phyloP scores from a whole-genome alignment of 805 yeast genomes.

The Candida broadrunensis region DNA sequence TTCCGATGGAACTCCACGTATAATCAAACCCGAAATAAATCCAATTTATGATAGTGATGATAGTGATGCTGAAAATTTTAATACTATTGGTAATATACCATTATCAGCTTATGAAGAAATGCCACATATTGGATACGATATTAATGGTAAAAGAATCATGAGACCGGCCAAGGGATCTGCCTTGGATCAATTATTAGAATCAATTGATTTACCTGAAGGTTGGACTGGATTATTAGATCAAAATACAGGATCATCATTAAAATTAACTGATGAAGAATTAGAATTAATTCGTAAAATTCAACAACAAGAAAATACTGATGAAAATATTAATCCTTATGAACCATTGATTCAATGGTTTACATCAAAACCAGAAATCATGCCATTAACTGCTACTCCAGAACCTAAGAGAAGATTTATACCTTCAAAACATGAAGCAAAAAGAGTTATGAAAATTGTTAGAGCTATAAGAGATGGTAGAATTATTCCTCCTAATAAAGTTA shows the following conservation, averaged over 20 bases:
- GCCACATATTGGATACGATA: constrained; percentile 96
- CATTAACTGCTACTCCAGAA: constrained; percentile 90
- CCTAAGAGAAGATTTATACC: constrained; percentile 97
- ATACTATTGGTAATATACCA: constrained; percentile 94
- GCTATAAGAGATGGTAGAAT: constrained; percentile 97
- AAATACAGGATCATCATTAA: constrained; percentile 80
- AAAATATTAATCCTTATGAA: constrained; percentile 79
- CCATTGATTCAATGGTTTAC: constrained; percentile 97
- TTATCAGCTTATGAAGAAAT: constrained; percentile 90
- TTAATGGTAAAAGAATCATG: constrained; percentile 97
- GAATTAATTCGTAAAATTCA: constrained; percentile 86
- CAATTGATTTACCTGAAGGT: constrained; percentile 94
- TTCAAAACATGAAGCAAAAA: constrained; percentile 93
- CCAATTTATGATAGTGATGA: constrained; percentile 97
- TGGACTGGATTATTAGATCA: constrained; percentile 97
- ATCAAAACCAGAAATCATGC: constrained; percentile 79
- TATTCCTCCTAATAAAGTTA: constrained; percentile 64
- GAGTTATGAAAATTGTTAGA: constrained; percentile 92
- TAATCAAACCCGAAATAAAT: constrained; percentile 82
- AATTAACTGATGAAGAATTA: constrained; percentile 81
- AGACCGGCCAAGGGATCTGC: constrained; percentile 98
- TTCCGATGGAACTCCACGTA: constrained; percentile 79
- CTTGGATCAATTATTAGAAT: constrained; percentile 81
- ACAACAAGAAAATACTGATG: constrained; percentile 80
- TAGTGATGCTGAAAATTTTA: constrained; percentile 72